Conservation (phyloP, 805 yeast genomes). For the Starmerella stellata region DNA sequence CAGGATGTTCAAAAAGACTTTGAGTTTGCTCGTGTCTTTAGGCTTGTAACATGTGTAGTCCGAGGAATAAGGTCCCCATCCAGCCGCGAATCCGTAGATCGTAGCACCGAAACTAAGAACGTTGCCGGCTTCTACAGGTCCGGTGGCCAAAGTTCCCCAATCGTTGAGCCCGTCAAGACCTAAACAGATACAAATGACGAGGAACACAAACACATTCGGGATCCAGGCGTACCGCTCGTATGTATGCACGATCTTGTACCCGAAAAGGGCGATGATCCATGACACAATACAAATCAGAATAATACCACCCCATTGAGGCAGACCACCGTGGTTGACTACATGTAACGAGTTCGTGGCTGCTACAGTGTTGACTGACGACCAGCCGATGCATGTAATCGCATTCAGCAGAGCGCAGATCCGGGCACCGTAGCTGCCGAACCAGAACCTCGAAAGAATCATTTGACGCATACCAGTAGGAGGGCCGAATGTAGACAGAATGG, state of each 20-base stretch:
- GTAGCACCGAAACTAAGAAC: conserved; percentile 72
- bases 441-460: conserved; percentile 60
- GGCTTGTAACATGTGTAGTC: conserved; percentile 85
- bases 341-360: conserved; percentile 70
- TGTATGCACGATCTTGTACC: conserved; percentile 59
- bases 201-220: conserved; percentile 54
- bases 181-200: conserved; percentile 64
- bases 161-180: conserved; percentile 42
- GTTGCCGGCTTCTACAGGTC: conserved; percentile 52
- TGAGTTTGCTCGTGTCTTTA: conserved; percentile 37
- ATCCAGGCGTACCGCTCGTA: conserved; percentile 83
- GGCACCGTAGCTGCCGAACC: conserved; percentile 58
- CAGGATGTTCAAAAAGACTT: conserved; percentile 45
- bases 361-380: conserved; percentile 89
- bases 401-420: conserved; percentile 64
- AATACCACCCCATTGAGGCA: conserved; percentile 89
- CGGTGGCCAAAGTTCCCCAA: conserved; percentile 36
- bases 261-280: conserved; percentile 59
- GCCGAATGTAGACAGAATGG: conserved; percentile 68
- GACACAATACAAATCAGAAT: conserved; percentile 49
- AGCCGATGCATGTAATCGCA: conserved; percentile 74
- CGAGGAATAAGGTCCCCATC: conserved; percentile 86
- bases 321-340: conserved; percentile 42
- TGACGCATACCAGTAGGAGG: conserved; percentile 75
- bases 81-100: conserved; percentile 74